Percentiles rank a stretch among this genome's conserved stretches.
phyloP scores from a whole-genome alignment of 1,284 basidiomycete species.

The Apiotrichum gracile region DNA sequence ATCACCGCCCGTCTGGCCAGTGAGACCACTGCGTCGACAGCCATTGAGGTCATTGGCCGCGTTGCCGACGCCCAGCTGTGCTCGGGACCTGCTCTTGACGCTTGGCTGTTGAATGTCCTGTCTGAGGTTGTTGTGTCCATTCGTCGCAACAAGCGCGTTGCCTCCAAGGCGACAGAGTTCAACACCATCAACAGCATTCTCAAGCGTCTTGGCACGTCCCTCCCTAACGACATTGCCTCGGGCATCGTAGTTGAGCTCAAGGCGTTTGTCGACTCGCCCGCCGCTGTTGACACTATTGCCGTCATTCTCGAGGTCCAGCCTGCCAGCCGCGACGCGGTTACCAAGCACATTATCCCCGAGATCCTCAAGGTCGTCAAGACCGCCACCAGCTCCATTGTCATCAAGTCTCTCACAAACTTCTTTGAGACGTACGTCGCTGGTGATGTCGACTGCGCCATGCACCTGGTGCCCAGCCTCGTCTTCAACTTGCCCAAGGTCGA shows the following conservation, averaged over 20 bases:
- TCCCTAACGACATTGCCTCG: slow-evolving; percentile 60
- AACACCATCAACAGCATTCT: slow-evolving; percentile 58
- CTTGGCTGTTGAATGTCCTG: slow-evolving; percentile 73
- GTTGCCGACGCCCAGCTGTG: slow-evolving; percentile 48
- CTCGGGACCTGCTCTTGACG: slow-evolving; percentile 51
- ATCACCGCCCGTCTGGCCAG: slow-evolving; percentile 67
- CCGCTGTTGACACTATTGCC: slow-evolving; percentile 64
- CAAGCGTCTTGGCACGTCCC: slow-evolving; percentile 53
- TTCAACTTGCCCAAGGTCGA: slow-evolving; percentile 25
- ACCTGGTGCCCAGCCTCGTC: slow-evolving; percentile 69
- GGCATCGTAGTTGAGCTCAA: slow-evolving; percentile 67
- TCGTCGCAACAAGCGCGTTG: slow-evolving; percentile 68
- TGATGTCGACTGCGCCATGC: slow-evolving; percentile 68
- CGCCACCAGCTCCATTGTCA: slow-evolving; percentile 62
- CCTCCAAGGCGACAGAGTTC: slow-evolving; percentile 72
- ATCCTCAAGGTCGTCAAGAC: slow-evolving; percentile 70
- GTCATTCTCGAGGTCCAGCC: slow-evolving; percentile 67
- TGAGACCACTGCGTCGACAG: slow-evolving; percentile 51
- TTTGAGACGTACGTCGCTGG: slow-evolving; percentile 73
- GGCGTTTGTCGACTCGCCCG: slow-evolving; percentile 69
- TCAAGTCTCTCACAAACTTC: slow-evolving; percentile 77
- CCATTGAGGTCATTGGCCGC: slow-evolving; percentile 49
- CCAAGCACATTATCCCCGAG: slow-evolving; percentile 60
- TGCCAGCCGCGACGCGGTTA: slow-evolving; percentile 63
- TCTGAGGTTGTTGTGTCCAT: slow-evolving; percentile 72